Evolutionary conservation across 345 rosid species (phyloP), one percentile per base, ranked within the genome.

Genomic region (Eucalyptus grandis): DNA sequence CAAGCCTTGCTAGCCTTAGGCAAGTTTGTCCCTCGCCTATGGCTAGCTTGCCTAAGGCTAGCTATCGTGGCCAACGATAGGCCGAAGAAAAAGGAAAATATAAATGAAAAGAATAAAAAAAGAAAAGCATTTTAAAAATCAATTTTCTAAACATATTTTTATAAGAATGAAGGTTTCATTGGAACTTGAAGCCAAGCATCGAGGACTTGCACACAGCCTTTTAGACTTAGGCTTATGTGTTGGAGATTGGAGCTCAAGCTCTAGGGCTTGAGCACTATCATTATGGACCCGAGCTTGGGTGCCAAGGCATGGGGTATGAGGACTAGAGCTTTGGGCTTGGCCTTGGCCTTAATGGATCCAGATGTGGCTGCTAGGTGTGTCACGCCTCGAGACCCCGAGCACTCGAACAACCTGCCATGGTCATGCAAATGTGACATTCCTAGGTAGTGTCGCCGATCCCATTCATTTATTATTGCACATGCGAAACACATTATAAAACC

Each of bases 391-490:
- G 51, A 49, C 17, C 16, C 2, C 51, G 1, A 49, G 16, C 51
- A 49, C 6, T 7, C 51, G 14, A 49, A 49, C 17, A 49, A 49
- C 17, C 51, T 6, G 51, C 7, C 3, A 49, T 49, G 51, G 51
- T 49, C 17, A 49, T 49, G 51, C 16, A 49, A 49, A 49, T 49
- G 51, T 0, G 17, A 49, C 51, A 49, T 49, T 49, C 51, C 7
- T 3, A 49, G 0, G 51, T 49, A 49, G 51, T 49, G 51, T 49
- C 0, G 0, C 51, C 17, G 1, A 49, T 7, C 51, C 16, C 51
- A 49, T 49, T 49, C 14, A 49, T 14, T 49, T 49, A 49, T 49
- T 14, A 49, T 49, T 49, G 7, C 51, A 14, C 16, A 49, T 49
- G 51, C 1, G 17, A 49, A 49, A 49, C 51, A 0, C 0, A 49